Evolutionary conservation across 2,329 filamentous ascomycete species (phyloP).

Genomic region (Rugonectria rugulosa): DNA sequence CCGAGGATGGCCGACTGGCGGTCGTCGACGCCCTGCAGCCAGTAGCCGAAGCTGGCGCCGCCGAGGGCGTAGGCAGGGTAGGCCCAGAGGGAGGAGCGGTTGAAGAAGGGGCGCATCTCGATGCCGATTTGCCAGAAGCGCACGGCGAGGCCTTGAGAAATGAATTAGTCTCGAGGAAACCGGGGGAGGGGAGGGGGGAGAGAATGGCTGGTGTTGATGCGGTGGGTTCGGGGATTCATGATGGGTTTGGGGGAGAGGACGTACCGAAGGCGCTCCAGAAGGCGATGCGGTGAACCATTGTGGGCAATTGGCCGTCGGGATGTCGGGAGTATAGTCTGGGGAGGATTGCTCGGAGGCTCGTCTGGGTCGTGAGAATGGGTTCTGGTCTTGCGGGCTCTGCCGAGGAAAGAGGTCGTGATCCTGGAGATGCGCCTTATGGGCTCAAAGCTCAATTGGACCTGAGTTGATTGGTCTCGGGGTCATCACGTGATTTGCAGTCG

Average conservation of each 20-base stretch:
- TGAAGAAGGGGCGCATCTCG: conserved; percentile 96
- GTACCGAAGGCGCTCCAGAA: conserved; percentile 93
- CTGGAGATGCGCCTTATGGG: conserved; percentile 31
- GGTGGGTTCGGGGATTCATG: not conserved
- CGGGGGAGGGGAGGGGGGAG: no score
- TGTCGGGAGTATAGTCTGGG: conserved; percentile 20
- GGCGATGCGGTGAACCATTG: conserved; percentile 71
- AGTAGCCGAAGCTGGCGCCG: conserved; percentile 95
- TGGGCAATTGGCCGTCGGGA: conserved; percentile 43
- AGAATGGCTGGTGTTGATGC: no score
- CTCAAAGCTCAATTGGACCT: conserved; percentile 39
- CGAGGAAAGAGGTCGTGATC: conserved; percentile 39
- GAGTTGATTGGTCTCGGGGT: conserved; percentile 32
- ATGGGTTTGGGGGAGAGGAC: not conserved
- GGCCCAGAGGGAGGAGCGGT: conserved; percentile 82
- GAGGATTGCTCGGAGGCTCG: conserved; percentile 27
- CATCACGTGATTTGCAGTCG: conserved; percentile 31
- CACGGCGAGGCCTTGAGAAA: conserved; percentile 77
- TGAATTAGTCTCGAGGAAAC: conserved; percentile 15
- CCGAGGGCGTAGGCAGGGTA: conserved; percentile 89
- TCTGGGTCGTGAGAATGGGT: conserved; percentile 28
- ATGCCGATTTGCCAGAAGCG: conserved; percentile 97
- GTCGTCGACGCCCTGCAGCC: conserved; percentile 89
- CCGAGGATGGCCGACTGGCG: conserved; percentile 78
- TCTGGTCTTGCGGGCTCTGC: conserved; percentile 34